Evolutionary conservation across 139 green algal genomes (phyloP), one percentile per base, ranked within the genome.

Genomic region (Mesotaenium endlicherianum): DNA sequence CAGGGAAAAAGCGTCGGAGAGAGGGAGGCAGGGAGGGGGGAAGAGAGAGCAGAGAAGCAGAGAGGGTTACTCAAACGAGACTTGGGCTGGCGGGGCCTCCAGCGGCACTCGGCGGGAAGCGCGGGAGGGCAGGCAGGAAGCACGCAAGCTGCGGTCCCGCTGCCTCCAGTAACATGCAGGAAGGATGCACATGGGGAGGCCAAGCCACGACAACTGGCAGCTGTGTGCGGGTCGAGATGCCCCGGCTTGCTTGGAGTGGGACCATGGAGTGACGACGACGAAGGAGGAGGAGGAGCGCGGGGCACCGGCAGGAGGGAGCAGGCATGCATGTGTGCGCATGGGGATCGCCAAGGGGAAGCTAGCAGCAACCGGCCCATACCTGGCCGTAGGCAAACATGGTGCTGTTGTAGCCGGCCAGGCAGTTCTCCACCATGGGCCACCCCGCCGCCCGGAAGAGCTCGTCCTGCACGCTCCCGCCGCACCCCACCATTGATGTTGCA

Each of bases 361-460:
- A 64, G 26, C 20, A 64, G 26, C 20, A 64, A 26, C 26, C 26
- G 26, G 8, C 64, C 26, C 39, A 17, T 81, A 86, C 80, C 76
- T 95, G 92, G 11, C 87, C 87, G 45, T 91, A 91, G 16, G 87
- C 82, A n/a, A 91, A 72, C n/a, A 91, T 43, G 41, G 70, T 82
- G 45, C 83, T 85, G 77, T 89, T 88, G 78, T 85, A 91, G 2
- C 87, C 87, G 3, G 60, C 69, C 16, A 91, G 3, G 53, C 81
- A 88, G 26, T 69, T 76, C 17, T 88, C 55, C 17, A 84, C 70
- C 4, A 91, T 75, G 36, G 76, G 67, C 6, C 30, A 8, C 3
- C 82, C 87, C 3, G 80, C 76, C 39, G n/a, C 14, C 45, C 80
- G 1, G 40, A 91, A 91, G 20, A 91, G 64, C 2, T 70, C 70